Conservation (phyloP, 2,329 filamentous ascomycete genomes). For the Paecilomyces fulvus region DNA sequence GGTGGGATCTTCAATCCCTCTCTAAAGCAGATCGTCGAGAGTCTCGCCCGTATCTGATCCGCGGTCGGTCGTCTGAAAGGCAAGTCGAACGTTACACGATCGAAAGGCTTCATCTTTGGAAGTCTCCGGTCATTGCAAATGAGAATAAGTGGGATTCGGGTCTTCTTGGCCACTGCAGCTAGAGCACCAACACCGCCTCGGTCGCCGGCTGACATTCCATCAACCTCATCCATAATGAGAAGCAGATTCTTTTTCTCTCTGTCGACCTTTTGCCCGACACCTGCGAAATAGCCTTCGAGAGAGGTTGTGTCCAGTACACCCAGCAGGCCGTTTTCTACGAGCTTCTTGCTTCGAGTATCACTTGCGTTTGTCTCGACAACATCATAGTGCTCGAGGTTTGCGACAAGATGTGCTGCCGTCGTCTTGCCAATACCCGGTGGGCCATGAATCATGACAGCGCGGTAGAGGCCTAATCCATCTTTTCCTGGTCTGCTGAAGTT, state of each 20-base stretch:
- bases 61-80: constrained; percentile 82
- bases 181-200: constrained; percentile 90
- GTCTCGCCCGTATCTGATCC: constrained; percentile 81
- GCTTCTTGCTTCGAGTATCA: constrained; percentile 89
- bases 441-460: constrained; percentile 91
- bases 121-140: constrained; percentile 93
- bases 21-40: constrained; percentile 90
- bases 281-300: constrained; percentile 80
- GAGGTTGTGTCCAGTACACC: constrained; percentile 93
- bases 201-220: constrained; percentile 97
- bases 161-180: constrained; percentile 91
- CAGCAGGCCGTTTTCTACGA: constrained; percentile 79
- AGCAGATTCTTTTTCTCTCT: constrained; percentile 83
- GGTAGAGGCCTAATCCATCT: constrained; percentile 73
- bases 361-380: constrained; percentile 93
- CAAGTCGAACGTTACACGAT: constrained; percentile 74
- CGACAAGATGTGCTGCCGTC: constrained; percentile 88
- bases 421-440: constrained; percentile 97
- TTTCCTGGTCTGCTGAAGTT: constrained; percentile 74
- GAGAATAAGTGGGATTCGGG: constrained; percentile 85
- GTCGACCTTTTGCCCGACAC: constrained; percentile 72
- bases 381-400: constrained; percentile 87
- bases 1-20: constrained; percentile 80
- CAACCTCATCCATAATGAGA: constrained; percentile 97
- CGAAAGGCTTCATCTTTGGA: constrained; percentile 98